Evolutionary conservation across 495 filamentous ascomycete species (phyloP).

Genomic region (Penicillium cosmopolitanum): DNA sequence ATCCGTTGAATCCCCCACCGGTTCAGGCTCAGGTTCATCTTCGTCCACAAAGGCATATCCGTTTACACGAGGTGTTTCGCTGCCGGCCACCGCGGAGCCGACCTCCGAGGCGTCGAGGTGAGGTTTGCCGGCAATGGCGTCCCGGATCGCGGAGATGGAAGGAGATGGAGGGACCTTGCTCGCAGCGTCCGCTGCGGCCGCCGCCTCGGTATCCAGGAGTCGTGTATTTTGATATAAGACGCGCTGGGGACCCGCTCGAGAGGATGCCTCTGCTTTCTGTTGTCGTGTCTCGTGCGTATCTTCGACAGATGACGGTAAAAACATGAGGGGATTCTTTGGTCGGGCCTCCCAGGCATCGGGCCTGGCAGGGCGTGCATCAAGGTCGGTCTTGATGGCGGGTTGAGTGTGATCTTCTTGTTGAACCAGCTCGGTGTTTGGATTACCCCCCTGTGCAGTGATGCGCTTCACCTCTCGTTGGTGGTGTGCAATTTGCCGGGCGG

Average conservation of each 20-base stretch:
- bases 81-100: conserved; percentile 55
- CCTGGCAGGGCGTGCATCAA: conserved; percentile 73
- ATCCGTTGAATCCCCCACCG: not conserved
- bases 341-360: conserved; percentile 75
- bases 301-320: conserved; percentile 69
- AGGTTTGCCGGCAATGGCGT: conserved; percentile 80
- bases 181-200: conserved; percentile 33
- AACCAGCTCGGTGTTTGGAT: conserved; percentile 44
- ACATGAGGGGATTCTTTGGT: conserved; percentile 89
- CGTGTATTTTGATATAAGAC: conserved; percentile 86
- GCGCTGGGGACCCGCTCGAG: conserved; percentile 73
- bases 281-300: conserved; percentile 65
- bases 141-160: conserved; percentile 80
- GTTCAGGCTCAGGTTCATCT: conserved; percentile 64
- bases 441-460: conserved; percentile 53
- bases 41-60: conserved; percentile 93
- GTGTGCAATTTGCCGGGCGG: conserved; percentile 83
- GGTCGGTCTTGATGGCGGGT: conserved; percentile 59
- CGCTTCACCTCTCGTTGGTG: conserved; percentile 67
- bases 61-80: conserved; percentile 84
- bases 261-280: conserved; percentile 69
- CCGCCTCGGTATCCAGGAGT: conserved; percentile 43
- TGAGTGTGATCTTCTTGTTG: conserved; percentile 18
- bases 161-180: conserved; percentile 67
- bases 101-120: conserved; percentile 67